These are phyloP conservation scores for Nidula niveotomentosa DNA, from an alignment of 1,284 basidiomycete species.

Conservation along the genomic window DNA sequence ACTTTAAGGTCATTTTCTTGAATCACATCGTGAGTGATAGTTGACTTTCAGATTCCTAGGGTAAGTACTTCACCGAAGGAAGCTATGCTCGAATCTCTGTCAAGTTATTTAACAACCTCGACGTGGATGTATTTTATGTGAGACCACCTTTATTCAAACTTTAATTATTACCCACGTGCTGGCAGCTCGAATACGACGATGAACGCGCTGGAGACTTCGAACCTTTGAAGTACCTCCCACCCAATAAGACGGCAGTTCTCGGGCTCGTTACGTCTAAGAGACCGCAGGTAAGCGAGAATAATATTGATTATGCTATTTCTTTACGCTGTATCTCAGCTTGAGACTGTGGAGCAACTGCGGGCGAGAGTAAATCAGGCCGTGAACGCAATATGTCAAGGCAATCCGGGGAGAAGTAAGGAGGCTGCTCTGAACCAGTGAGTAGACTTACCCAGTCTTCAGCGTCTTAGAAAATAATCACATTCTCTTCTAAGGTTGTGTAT, in stretches of 20 bases:
- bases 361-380: conserved; percentile 66
- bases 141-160: conserved; percentile 14
- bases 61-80: conserved; percentile 71
- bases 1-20: conserved; percentile 52
- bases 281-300: conserved; percentile 36
- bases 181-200: conserved; percentile 77
- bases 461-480: background rate
- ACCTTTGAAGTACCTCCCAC: conserved; percentile 65
- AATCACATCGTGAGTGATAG: background rate
- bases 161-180: background rate
- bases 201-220: conserved; percentile 71
- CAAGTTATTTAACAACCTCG: conserved; percentile 71
- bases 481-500: conserved; percentile 55
- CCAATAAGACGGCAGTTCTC: conserved; percentile 70
- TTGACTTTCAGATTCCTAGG: conserved; percentile 16
- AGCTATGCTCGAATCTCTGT: conserved; percentile 74
- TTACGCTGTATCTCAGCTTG: conserved; percentile 37
- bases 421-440: conserved; percentile 61
- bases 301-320: background rate
- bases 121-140: conserved; percentile 79
- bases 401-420: conserved; percentile 49
- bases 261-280: conserved; percentile 78
- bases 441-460: background rate
- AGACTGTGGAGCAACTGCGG: conserved; percentile 59
- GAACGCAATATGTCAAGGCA: conserved; percentile 50